Base-by-base conservation (phyloP, 2,329 filamentous ascomycete species). In the Piedraia hortae region DNA sequence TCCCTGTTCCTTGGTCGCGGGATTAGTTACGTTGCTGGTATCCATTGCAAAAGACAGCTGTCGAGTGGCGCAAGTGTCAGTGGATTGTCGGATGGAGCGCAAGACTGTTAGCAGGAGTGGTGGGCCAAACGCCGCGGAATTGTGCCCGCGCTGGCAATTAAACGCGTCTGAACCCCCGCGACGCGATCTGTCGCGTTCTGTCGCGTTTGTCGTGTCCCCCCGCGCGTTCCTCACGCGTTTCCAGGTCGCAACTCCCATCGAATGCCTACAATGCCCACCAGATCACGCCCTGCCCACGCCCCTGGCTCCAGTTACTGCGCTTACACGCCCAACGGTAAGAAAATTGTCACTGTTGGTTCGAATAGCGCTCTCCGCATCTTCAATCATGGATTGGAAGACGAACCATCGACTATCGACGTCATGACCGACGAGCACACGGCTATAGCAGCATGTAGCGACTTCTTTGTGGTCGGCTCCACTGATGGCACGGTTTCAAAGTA, bases 401-500 rank as follows among this genome's bases (percentile, higher is more conserved):
- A 97, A 43, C 85, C 88, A 6, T 66, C 62, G 26, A 90, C 82
- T 26, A 70, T 97, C 25, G 82, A 93, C 42, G 77, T 91, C 31
- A 77, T 71, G 24, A 71, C 72, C 28, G 82, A 91, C 34, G 70
- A 74, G 31, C 89, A 90, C 39, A 56, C 73, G 10, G 66, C 70
- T 14, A 62, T 93, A 11, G 71, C 65, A 14, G 65, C 77, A 10
- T 62, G 64, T 16, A 63, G 82, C 39, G 63, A 71, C 28, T 78
- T 73, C 44, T 89, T 91, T 41, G 63, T 93, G 19, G 66, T 77
- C 29, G 85, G 78, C 13, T 74, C 75, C 10, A 82, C 97, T 45
- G 80, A 93, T 48, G 85, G 88, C 38, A 85, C 72, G n/a, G 77
- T 97, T 37, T 89, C 72, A 52, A 64, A 78, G 35, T 97, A 88